phyloP scores from a whole-genome alignment of 768 basidiomycete genomes.

The Russula griseocarnosa region DNA sequence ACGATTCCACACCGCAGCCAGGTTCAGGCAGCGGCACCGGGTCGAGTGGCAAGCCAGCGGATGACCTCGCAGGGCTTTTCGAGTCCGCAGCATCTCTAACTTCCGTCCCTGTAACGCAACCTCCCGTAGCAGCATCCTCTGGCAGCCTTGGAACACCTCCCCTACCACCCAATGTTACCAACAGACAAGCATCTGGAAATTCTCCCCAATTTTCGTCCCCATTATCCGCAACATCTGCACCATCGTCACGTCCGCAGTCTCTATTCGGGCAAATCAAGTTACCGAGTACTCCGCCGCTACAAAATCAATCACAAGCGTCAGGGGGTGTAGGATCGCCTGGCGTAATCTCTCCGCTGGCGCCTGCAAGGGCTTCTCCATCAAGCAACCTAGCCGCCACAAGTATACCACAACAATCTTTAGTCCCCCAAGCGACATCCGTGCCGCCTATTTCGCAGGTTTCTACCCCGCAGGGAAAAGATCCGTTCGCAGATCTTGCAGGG shows the following conservation, averaged over 20 bases:
- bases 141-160: constrained; percentile 5
- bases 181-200: too few relatives aligned
- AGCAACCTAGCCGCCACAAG: constrained; percentile 11
- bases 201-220: too few relatives aligned
- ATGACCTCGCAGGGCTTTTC: constrained; percentile 67
- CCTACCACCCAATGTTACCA: too few relatives aligned
- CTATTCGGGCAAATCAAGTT: constrained; percentile 28
- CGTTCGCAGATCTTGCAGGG: constrained; percentile 78
- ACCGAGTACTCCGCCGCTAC: constrained; percentile 26
- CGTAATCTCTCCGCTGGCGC: background rate
- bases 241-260: constrained; percentile 8
- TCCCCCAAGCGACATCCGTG: constrained; percentile 17
- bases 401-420: constrained; percentile 19
- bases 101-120: background rate
- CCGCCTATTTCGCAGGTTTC: constrained; percentile 28
- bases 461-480: constrained; percentile 60
- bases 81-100: constrained; percentile 31
- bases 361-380: constrained; percentile 6
- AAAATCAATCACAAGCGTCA: constrained; percentile 18
- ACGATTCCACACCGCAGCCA: constrained; percentile 43
- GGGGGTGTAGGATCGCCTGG: constrained; percentile 17
- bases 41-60: constrained; percentile 33
- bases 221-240: background rate
- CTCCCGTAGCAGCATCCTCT: constrained; percentile 2
- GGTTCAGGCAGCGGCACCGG: constrained; percentile 29